Evolutionary conservation across 2,329 filamentous ascomycete species (phyloP), one percentile per base, ranked within the genome.

Genomic region (Lecanicillium sp.): DNA sequence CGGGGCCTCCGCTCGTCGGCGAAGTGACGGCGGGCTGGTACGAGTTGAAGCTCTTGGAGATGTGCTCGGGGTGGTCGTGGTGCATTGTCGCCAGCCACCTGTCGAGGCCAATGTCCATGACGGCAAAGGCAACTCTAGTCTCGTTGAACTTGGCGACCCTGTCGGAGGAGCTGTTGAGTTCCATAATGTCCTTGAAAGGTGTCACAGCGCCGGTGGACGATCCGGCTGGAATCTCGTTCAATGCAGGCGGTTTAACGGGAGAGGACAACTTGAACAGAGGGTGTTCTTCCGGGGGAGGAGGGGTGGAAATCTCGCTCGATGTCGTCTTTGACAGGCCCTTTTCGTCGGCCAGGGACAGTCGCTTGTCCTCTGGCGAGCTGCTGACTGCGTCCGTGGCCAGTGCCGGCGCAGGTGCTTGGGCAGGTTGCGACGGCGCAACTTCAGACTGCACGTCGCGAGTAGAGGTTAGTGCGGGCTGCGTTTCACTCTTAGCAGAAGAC

Each of bases 181-280:
- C 80, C 57, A 89, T 74, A 52, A 96, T 95, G 50, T 95, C 86
- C 43, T 83, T 79, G 66, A 94, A 90, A 2, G 59, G 58, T 10
- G 59, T 39, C 20, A 48, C 44, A 27, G 12, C 26, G 9, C 20
- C 24, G 19, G 24, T 19, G 6, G 40, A 24, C 2, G 19, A 30
- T 19, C 24, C 44, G 15, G n/a, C 14, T 6, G 45, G 51, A 20
- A 49, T 37, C n/a, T n/a, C n/a, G 21, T 41, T 45, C 41, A 55
- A 45, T 19, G 37, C 37, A 11, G 49, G 20, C 10, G 42, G 26
- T 11, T 53, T 37, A 51, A 49, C 15, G 51, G 54, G 49, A 53
- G 44, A 6, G 52, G 58, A 52, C 32, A 53, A 54, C 32, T 49
- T 51, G 15, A 60, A 38, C 7, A 61, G 59, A n/a, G 65, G 64